Base-by-base conservation (phyloP, 441 rosid species). In the Populus hybrid region DNA sequence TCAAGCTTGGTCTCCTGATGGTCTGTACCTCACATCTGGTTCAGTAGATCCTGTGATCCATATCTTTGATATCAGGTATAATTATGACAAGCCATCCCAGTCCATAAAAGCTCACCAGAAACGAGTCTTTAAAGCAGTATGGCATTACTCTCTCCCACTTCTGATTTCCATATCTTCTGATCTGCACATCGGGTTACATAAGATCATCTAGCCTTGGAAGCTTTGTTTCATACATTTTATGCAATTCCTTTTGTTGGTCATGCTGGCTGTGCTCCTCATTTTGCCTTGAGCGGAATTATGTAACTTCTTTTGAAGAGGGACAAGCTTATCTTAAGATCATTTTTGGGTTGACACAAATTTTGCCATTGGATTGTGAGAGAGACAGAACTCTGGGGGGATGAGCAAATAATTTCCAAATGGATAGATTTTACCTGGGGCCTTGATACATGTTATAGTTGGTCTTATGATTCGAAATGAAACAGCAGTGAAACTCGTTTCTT, bases 1-100 rank as follows among this genome's bases (percentile, higher is more conserved):
- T 79, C 99, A 93, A 80, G 84, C 93, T 42, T 93, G 99, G 99
- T 95, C 98, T 78, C 95, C 97, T 3, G 99, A 93, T 80, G 99
- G 99, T 72, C 81, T 89, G 72, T 88, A 86, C 79, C 73, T 93
- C 32, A 72, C 97, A 8, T 95, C 99, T 67, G 99, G 99, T 71
- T 93, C 98, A 26, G 98, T 89, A 3, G 99, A 95, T 46, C 99
- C 99, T 19, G 81, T 87, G 69, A 92, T 95, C 74, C 99, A 95
- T 82, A 68, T 95, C 32, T 95, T 95, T 67, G 99, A 95, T 80
- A 90, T 95, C 79, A 83, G 99, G 86, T 90, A 92, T 80, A 89
- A 88, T 83, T 88, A 90, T 69, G 81, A 76, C 74, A 90, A 81
- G 83, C 99, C 99, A 16, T 87, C 95, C 6, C 99, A 95, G 66